A percentile compares a stretch with the other conserved stretches of the same genome.
Evolutionary conservation across 208 protist genomes (phyloP).

Genomic region (Giardia muris): DNA sequence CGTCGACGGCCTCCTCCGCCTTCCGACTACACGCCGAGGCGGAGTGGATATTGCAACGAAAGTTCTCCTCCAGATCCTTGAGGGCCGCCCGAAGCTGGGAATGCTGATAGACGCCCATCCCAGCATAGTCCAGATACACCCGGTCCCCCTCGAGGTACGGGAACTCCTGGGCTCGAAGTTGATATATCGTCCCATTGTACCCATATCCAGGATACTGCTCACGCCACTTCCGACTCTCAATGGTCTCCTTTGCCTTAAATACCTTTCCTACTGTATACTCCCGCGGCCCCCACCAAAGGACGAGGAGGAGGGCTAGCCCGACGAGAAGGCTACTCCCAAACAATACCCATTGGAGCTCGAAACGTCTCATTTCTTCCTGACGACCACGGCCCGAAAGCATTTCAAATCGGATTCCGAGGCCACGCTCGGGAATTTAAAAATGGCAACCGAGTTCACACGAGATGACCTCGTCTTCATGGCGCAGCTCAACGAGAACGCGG

Average conservation of each 20-base stretch:
- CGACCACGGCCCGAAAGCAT: no score
- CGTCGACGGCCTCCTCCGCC: constrained; percentile 37
- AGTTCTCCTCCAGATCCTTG: constrained; percentile 25
- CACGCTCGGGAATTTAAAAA: constrained; percentile 2
- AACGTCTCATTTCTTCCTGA: no score
- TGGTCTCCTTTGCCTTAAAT: neutral
- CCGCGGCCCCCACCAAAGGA: neutral
- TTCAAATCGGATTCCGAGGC: neutral
- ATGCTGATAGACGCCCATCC: constrained; percentile 43
- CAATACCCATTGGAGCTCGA: neutral
- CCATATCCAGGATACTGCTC: constrained; percentile 13
- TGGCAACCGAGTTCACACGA: constrained; percentile 36
- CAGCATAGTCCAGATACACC: constrained; percentile 53
- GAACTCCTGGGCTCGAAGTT: neutral
- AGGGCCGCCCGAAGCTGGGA: constrained; percentile 38
- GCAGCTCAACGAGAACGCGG: constrained; percentile 89
- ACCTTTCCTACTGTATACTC: neutral
- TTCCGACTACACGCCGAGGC: neutral
- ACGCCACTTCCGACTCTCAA: neutral
- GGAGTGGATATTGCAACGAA: constrained; percentile 49
- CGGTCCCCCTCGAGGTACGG: constrained; percentile 20
- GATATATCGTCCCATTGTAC: neutral
- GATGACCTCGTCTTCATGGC: constrained; percentile 75
- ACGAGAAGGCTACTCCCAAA: neutral
- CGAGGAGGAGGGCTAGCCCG: neutral